Evolutionary conservation across 2,329 filamentous ascomycete species (phyloP), one percentile per base, ranked within the genome.

Genomic region (Pseudogymnoascus sp.): DNA sequence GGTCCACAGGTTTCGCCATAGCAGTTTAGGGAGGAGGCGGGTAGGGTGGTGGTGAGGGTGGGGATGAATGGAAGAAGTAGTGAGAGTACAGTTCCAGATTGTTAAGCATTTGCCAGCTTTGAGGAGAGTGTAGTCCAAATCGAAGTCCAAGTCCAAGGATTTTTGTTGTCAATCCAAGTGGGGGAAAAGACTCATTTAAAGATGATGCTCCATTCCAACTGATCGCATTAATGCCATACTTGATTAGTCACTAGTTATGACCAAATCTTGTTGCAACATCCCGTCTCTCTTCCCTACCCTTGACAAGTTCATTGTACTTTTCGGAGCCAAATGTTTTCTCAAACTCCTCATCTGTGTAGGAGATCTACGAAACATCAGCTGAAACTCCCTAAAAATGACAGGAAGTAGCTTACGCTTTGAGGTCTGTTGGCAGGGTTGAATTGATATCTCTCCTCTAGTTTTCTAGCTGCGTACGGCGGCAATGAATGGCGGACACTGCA

Each of bases 141-240:
- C 64, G 4, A 65, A 63, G 65, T 69, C 69, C 65, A 71, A 63
- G 65, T 69, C 69, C 65, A 71, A 70, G 63, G 63, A 31, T 11
- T 31, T 31, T 31, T 31, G 8, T 31, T 9, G 28, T 31, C 8
- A 8, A 11, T 31, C 8, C 28, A 11, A 2, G 28, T 31, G 28
- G 28, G 28, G 9, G 7, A 2, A 31, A 31, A 31, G 28, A 11
- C 28, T 31, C 28, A 31, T 31, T 0, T 31, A 11, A 31, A 31
- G 2, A 31, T 31, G 28, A 11, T 11, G 8, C 28, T 31, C 28
- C 8, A 11, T 31, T 31, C 28, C 28, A 31, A 31, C 28, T 11
- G 8, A 31, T 31, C 28, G 28, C 11, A 31, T 31, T 31, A 4
- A 31, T 11, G 28, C 8, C 28, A 31, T 31, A 31, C 21, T 31